Evolutionary conservation across 331 rosid species (phyloP), one percentile per base, ranked within the genome.

Genomic region (Arachis monticola): DNA sequence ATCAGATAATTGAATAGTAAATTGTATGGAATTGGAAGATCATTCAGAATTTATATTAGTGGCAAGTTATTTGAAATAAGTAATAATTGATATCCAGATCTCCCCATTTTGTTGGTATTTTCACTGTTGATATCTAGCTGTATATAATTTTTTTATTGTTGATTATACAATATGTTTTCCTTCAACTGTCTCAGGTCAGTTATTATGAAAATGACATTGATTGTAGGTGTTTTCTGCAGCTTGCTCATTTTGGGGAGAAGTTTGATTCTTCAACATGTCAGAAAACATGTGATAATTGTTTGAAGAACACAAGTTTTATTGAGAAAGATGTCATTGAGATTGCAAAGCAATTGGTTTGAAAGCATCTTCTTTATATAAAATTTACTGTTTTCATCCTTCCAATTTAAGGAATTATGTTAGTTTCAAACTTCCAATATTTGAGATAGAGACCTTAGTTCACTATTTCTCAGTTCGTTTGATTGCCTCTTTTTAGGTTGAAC

Each of bases 261-360:
- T 92, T 94, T 73, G 90, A 94, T 87, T 84, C 87, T 82, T 78
- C 80, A 65, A 82, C 88, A 57, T 94, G 99, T 90, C 86, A 84
- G 79, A 94, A 90, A 86, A 94, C 99, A 46, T 94, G 99, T 74
- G 99, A 94, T 80, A 94, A 87, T 89, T 94, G 99, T 82, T 79
- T 83, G 87, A 90, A 81, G 84, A 72, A 76, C 79, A 84, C 77
- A 77, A 90, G 80, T 81, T 90, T 82, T 64, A 58, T 80, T 62
- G 97, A 92, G 82, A 94, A 90, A 87, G 93, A 94, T 87, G 97
- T 92, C 80, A 92, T 97, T 11, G 88, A 79, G 78, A 85, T 52
- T 3, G 91, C 97, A 56, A 92, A 86, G 86, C 97, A 94, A 85
- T 77, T 94, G 97, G 99, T 94, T 73, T 69, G 97, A 67, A 77